Conservation (phyloP, 1,284 basidiomycete species). For the Psilocybe mexicana region DNA sequence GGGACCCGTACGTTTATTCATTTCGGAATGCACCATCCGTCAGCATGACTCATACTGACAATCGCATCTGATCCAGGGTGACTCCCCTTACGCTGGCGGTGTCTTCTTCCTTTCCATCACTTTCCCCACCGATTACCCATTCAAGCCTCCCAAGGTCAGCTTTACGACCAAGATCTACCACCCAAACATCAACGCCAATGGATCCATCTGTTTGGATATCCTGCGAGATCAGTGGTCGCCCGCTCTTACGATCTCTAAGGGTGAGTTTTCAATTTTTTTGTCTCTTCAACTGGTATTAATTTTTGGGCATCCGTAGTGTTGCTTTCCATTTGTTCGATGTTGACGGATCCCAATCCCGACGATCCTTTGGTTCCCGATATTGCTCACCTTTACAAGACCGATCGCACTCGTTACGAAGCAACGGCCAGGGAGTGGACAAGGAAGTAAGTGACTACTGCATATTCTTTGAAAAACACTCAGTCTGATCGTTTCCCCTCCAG, state of each 20-base stretch:
- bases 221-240: conserved; percentile 98
- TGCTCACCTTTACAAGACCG: conserved; percentile 94
- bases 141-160: conserved; percentile 99
- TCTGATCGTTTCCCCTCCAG: conserved; percentile 19
- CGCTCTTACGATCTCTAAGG: conserved; percentile 98
- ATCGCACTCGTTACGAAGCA: conserved; percentile 90
- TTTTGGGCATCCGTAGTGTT: conserved; percentile 56
- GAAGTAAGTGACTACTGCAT: conserved; percentile 65
- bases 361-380: conserved; percentile 83
- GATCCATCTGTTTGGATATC: conserved; percentile 98
- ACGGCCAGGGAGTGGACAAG: conserved; percentile 97
- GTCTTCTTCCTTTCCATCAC: conserved; percentile 96
- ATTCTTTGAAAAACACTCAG: conserved; percentile 9
- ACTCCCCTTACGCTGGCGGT: conserved; percentile 94
- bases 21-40: conserved; percentile 9
- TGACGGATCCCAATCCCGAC: conserved; percentile 96
- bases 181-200: conserved; percentile 97
- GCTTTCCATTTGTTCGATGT: conserved; percentile 94
- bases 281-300: conserved; percentile 4
- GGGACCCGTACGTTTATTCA: conserved; percentile 76
- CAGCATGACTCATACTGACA: conserved; percentile 22
- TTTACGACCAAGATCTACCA: conserved; percentile 99
- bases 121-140: conserved; percentile 95
- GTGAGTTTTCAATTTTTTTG: conserved; percentile 43
- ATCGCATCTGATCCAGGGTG: conserved; percentile 55